Conservation (phyloP, 176 grass and related monocot genomes). For the Guadua angustifolia region DNA sequence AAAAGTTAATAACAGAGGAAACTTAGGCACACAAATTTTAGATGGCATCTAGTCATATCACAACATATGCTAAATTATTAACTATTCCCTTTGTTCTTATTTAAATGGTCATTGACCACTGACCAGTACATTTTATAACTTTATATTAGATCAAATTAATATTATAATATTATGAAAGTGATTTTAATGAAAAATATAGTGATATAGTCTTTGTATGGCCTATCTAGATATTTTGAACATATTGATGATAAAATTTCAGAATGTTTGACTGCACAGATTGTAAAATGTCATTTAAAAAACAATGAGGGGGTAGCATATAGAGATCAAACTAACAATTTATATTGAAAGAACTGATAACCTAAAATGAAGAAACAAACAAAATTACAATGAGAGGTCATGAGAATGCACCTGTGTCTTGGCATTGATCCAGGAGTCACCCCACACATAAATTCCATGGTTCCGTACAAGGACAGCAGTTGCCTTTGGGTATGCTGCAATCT, state of each 20-base stretch:
- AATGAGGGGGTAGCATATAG: background rate
- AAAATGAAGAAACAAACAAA: slow-evolving; percentile 33
- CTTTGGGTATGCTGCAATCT: slow-evolving; percentile 94
- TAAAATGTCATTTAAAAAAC: background rate
- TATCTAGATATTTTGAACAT: slow-evolving; percentile 27
- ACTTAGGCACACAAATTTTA: background rate
- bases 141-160: background rate
- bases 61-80: background rate
- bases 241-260: background rate
- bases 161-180: background rate
- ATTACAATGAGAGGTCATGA: background rate
- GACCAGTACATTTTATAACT: background rate
- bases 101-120: background rate
- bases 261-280: background rate
- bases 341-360: background rate
- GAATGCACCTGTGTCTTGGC: slow-evolving; percentile 82
- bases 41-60: background rate
- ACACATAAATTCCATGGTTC: slow-evolving; percentile 96
- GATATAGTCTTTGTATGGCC: background rate
- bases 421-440: slow-evolving; percentile 98
- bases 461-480: slow-evolving; percentile 93
- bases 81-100: background rate
- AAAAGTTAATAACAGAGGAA: background rate
- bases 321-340: slow-evolving; percentile 19
- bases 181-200: background rate